Conservation (phyloP, 441 rosid species). For the Codiaeum variegatum region DNA sequence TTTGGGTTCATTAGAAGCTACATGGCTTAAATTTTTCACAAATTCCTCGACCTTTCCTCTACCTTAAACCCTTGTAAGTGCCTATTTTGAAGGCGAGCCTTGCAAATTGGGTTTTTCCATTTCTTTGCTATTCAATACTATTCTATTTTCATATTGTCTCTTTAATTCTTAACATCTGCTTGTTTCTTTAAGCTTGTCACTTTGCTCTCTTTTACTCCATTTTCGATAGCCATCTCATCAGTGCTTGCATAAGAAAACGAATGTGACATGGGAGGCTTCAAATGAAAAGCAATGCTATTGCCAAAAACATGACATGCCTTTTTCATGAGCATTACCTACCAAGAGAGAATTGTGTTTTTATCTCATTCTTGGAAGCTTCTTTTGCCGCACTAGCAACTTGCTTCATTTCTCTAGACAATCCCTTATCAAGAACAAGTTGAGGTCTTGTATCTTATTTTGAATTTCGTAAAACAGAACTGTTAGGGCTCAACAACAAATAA, state of each 20-base stretch:
- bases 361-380: constrained; percentile 27
- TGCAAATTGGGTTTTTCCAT: constrained; percentile 30
- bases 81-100: constrained; percentile 31
- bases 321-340: constrained; percentile 19
- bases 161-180: constrained; percentile 30
- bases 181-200: constrained; percentile 31
- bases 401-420: constrained; percentile 20
- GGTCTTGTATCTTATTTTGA: constrained; percentile 27
- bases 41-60: constrained; percentile 77
- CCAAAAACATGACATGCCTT: constrained; percentile 29
- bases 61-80: constrained; percentile 34
- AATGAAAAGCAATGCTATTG: constrained; percentile 8
- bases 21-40: constrained; percentile 70
- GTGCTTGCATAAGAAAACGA: constrained; percentile 38
- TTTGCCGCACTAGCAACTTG: constrained; percentile 17
- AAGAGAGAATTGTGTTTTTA: constrained; percentile 38
- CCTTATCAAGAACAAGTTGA: constrained; percentile 22
- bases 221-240: constrained; percentile 24
- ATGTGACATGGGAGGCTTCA: neutral
- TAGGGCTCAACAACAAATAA: no score
- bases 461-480: neutral
- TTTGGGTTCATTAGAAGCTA: constrained; percentile 35
- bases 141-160: constrained; percentile 37
- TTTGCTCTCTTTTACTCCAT: constrained; percentile 36
- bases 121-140: constrained; percentile 23